Conservation (phyloP, 2,329 filamentous ascomycete species). For the Dactylellina haptotyla region DNA sequence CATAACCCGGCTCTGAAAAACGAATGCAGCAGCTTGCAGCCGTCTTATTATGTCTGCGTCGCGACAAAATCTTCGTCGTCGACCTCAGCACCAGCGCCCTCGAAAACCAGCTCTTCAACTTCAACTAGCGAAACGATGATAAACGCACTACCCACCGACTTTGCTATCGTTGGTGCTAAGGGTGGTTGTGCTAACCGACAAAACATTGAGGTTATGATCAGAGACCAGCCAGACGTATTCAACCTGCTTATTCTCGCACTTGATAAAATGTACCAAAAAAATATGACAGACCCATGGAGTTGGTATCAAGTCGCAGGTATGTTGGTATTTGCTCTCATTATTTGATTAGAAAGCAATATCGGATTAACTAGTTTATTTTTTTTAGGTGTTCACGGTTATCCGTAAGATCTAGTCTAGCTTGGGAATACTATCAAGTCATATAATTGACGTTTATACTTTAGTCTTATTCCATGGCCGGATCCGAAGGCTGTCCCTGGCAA, state of each 20-base stretch:
- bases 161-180: slow-evolving; percentile 7
- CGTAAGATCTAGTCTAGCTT: slow-evolving; percentile 30
- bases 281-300: slow-evolving; percentile 10
- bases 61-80: no score
- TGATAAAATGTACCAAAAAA: background rate
- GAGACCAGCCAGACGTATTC: slow-evolving; percentile 20
- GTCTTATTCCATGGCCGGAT: slow-evolving; percentile 22
- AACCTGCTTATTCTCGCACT: slow-evolving; percentile 19
- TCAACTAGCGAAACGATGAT: no score
- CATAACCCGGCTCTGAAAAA: no score
- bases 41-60: no score
- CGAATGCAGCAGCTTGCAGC: no score
- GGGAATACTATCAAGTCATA: background rate
- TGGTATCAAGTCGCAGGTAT: slow-evolving; percentile 23
- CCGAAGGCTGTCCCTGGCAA: background rate
- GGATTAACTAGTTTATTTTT: background rate
- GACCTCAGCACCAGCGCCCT: background rate
- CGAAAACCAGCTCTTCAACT: background rate
- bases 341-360: background rate
- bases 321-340: background rate
- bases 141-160: background rate
- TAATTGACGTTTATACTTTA: background rate
- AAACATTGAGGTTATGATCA: slow-evolving; percentile 13
- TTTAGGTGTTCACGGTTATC: slow-evolving; percentile 40
- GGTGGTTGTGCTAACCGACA: slow-evolving; percentile 15